Percentiles rank a stretch among this genome's conserved stretches.
Conservation (phyloP, 2,329 filamentous ascomycete species). For the Epicoccum sorghinum region DNA sequence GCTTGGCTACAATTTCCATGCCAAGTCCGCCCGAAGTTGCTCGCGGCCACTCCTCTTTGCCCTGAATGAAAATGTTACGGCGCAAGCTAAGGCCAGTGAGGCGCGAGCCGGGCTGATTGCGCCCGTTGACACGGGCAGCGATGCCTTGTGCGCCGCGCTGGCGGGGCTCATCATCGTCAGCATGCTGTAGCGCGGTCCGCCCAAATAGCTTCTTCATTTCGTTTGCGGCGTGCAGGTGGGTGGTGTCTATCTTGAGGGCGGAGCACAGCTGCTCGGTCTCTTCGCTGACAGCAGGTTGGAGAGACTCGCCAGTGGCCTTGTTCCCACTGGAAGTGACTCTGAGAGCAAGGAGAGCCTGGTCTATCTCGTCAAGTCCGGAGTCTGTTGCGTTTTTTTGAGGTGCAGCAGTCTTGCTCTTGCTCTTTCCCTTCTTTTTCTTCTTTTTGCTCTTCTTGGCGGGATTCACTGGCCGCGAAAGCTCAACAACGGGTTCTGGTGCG, state of each 20-base stretch:
- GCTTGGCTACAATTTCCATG: conserved; percentile 72
- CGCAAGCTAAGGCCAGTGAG: conserved; percentile 74
- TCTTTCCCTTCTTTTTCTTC: conserved; percentile 67
- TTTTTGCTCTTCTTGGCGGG: conserved; percentile 58
- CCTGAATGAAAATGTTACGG: conserved; percentile 83
- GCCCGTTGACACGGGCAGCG: conserved; percentile 61
- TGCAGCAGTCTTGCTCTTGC: conserved; percentile 44
- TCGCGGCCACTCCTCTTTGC: conserved; percentile 85
- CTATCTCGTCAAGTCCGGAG: conserved; percentile 66
- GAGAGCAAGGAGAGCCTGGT: conserved; percentile 66
- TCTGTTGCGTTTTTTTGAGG: conserved; percentile 27
- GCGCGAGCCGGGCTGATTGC: conserved; percentile 61
- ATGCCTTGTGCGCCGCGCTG: conserved; percentile 62
- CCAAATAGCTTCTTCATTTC: conserved; percentile 86
- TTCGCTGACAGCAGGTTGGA: conserved; percentile 35
- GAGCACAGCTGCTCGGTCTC: conserved; percentile 57
- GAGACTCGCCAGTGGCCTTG: conserved; percentile 24
- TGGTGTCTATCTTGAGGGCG: conserved; percentile 67
- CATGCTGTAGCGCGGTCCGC: conserved; percentile 64
- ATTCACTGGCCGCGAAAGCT: conserved; percentile 36
- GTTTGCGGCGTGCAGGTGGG: conserved; percentile 82
- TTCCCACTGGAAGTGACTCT: conserved; percentile 43
- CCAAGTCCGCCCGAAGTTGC: conserved; percentile 79
- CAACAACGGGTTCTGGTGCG: conserved; percentile 27
- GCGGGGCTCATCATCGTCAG: conserved; percentile 59